Percentiles rank a stretch among this genome's conserved stretches.
These are phyloP conservation scores for Gamarada debralockiae DNA, from an alignment of 495 filamentous ascomycete genomes.

Conservation along the genomic window DNA sequence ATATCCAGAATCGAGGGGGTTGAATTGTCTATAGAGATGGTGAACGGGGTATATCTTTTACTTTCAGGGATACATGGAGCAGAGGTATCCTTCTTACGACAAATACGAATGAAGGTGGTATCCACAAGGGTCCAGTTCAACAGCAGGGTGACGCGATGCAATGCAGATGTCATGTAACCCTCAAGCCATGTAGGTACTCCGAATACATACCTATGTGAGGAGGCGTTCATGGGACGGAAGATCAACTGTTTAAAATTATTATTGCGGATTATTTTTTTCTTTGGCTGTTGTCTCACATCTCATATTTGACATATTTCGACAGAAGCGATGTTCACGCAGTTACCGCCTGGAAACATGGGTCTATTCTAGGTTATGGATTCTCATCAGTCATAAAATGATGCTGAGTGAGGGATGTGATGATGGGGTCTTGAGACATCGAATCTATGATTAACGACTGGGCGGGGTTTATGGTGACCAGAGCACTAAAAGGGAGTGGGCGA, in stretches of 20 bases:
- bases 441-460: background rate
- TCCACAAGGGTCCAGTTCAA: no score
- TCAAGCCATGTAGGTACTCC: background rate
- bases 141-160: background rate
- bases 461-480: background rate
- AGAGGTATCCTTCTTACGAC: background rate
- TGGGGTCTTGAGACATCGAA: background rate
- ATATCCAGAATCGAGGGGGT: background rate
- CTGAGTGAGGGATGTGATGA: background rate
- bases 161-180: background rate
- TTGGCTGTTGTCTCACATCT: no score
- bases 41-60: no score
- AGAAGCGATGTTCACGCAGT: background rate
- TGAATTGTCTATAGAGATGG: no score
- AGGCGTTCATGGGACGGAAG: no score
- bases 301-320: no score
- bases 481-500: background rate
- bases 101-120: no score
- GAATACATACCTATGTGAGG: background rate
- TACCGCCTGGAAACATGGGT: background rate
- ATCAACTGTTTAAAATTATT: no score
- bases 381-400: background rate
- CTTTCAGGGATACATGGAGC: background rate
- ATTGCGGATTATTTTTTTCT: no score
- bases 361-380: background rate